Conservation (phyloP, 2,329 filamentous ascomycete genomes). For the Pseudogymnoascus sp. region DNA sequence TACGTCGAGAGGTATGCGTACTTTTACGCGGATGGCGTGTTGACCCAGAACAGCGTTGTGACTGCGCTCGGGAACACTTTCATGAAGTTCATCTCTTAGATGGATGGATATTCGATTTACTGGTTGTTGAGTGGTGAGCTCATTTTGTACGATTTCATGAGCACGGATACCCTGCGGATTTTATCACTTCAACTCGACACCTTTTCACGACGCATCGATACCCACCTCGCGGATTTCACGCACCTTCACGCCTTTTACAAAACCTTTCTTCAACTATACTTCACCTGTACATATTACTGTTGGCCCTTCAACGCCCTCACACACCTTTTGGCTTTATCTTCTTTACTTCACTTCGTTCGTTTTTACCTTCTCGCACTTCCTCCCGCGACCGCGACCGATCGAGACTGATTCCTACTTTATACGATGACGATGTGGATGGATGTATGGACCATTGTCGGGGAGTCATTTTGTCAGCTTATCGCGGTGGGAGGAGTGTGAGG, state of each 20-base stretch:
- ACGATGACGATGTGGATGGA: neutral
- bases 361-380: neutral
- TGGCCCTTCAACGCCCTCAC: neutral
- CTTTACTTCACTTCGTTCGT: neutral
- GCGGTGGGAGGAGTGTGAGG: neutral
- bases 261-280: neutral
- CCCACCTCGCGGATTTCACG: neutral
- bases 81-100: neutral
- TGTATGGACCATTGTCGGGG: neutral
- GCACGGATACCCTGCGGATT: no score
- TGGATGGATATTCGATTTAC: neutral
- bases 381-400: neutral
- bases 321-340: neutral
- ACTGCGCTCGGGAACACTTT: neutral
- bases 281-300: slow-evolving; percentile 4
- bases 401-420: no score
- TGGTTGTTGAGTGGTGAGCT: neutral
- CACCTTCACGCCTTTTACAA: neutral
- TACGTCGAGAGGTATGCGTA: slow-evolving; percentile 35
- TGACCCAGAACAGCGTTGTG: neutral
- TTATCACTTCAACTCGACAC: neutral
- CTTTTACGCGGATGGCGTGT: slow-evolving; percentile 19
- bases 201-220: neutral
- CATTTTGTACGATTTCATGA: neutral
- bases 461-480: neutral